Conservation (phyloP, 331 rosid species). For the Malus hybrid region DNA sequence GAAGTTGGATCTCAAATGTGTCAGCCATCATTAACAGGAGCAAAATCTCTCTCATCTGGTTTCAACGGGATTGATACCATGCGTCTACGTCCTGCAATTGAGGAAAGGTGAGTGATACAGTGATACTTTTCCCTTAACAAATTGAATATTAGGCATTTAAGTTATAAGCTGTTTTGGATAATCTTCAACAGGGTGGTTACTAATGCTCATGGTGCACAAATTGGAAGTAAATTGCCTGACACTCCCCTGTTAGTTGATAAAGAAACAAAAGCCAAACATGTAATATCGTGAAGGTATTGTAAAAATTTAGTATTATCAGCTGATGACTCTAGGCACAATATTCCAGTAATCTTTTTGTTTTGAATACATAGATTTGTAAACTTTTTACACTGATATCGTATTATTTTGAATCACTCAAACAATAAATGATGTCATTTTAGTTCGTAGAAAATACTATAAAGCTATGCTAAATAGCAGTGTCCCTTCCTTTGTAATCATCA, state of each 20-base stretch:
- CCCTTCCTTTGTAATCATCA: constrained; percentile 22
- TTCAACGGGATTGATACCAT: constrained; percentile 20
- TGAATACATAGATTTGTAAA: background rate
- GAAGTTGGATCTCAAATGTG: constrained; percentile 19
- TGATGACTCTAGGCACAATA: constrained; percentile 9
- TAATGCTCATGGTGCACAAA: constrained; percentile 28
- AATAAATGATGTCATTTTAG: background rate
- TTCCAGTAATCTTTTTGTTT: background rate
- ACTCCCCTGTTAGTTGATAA: constrained; percentile 23
- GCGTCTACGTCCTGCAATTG: constrained; percentile 21
- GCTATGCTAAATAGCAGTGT: constrained; percentile 8
- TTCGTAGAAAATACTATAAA: background rate
- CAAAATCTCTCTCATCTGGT: constrained; percentile 27
- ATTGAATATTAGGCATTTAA: constrained; percentile 15
- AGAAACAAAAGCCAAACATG: constrained; percentile 25
- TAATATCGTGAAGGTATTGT: constrained; percentile 22
- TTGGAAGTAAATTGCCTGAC: constrained; percentile 27
- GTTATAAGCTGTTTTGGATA: constrained; percentile 14
- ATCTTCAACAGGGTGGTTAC: constrained; percentile 32
- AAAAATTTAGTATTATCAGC: constrained; percentile 25
- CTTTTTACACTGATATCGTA: constrained; percentile 5
- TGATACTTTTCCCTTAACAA: background rate
- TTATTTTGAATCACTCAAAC: background rate
- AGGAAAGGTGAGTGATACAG: constrained; percentile 31
- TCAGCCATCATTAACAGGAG: constrained; percentile 32